Base-by-base conservation (phyloP, 352 stramenopile genomes). In the Phytophthora fragariaefolia region DNA sequence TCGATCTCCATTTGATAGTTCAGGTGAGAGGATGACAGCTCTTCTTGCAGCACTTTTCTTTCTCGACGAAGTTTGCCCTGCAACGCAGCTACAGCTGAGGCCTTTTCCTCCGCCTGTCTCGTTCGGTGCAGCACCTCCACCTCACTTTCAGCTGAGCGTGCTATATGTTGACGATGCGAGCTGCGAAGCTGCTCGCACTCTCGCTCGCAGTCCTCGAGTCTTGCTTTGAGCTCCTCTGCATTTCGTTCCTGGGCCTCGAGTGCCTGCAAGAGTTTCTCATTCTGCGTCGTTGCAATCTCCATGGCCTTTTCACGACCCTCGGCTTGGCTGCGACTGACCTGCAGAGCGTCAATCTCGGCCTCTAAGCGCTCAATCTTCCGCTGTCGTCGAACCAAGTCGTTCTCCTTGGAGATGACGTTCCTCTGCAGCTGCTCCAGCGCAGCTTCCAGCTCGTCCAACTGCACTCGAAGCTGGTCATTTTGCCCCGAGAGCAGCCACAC, bases 201-300 rank as follows among this genome's bases (percentile, higher is more conserved):
- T 2, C 57, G 60, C 22, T 83, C 72, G 12, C 36, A 28, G 5
- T 74, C 58, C 4, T 80, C 63, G 0, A 79, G 56, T 3, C 54
- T 48, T 8, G 46, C 30, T 12, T 64, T 51, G 0, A 89, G 20
- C 2, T 86, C 72, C 27, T 77, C 73, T 8, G 43, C 50, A 18
- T 55, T 55, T 12, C 55, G 57, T 70, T 95, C 86, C 48, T 91
- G 78, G 0, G 74, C 66, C 34, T 90, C 77, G 1, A 95, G 72
- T 4, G 78, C 82, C 40, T 90, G 77, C 17, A 93, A 52, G 6
- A 95, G 58, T 45, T 87, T 89, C 6, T 81, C 72, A 28, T 93
- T 95, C 63, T 95, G 86, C 5, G 75, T 83, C 10, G 83, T 88
- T 4, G 82, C 84, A 23, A 95, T 89, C 58, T 91, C 83, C 57